These are phyloP conservation scores for Dunaliella salina DNA, from an alignment of 163 green algal genomes.

Conservation along the genomic window DNA sequence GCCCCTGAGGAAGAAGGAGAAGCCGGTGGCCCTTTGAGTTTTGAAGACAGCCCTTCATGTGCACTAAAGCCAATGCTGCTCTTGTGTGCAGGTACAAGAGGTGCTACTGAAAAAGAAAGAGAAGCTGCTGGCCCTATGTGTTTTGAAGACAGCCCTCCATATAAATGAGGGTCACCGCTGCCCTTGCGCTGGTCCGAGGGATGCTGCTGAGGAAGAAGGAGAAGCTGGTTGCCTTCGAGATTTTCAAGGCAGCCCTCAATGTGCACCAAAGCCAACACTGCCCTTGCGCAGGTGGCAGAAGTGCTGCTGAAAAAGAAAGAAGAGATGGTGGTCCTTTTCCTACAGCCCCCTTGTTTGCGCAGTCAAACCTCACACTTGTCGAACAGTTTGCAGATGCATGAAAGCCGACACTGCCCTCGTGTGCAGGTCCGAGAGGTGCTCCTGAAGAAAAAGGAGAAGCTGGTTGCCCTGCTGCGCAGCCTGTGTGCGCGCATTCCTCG, in stretches of 20 bases:
- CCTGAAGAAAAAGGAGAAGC: conserved; percentile 62
- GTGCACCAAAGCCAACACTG: not conserved
- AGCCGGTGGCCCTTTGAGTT: too few relatives aligned
- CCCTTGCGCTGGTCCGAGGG: too few relatives aligned
- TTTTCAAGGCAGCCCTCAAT: too few relatives aligned
- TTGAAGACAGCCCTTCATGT: too few relatives aligned
- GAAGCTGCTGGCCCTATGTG: conserved; percentile 56
- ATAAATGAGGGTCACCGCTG: too few relatives aligned
- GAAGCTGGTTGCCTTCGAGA: too few relatives aligned
- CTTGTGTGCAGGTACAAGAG: conserved; percentile 50
- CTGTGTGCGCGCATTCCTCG: conserved; percentile 42
- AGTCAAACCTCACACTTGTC: too few relatives aligned
- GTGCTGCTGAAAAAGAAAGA: conserved; percentile 64
- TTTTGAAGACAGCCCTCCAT: too few relatives aligned
- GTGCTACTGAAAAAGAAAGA: conserved; percentile 64
- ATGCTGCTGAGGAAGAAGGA: too few relatives aligned
- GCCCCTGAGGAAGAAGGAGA: too few relatives aligned
- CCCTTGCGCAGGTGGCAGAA: conserved; percentile 51
- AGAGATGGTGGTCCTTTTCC: conserved; percentile 56
- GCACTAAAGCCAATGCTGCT: not conserved
- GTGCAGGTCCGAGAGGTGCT: conserved; percentile 59
- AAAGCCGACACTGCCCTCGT: not conserved
- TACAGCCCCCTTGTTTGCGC: too few relatives aligned
- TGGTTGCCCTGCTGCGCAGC: conserved; percentile 58
- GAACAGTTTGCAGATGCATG: too few relatives aligned